Evolutionary conservation across 345 rosid genomes (phyloP), one percentile per base, ranked within the genome.

Genomic region (Microcos paniculata): DNA sequence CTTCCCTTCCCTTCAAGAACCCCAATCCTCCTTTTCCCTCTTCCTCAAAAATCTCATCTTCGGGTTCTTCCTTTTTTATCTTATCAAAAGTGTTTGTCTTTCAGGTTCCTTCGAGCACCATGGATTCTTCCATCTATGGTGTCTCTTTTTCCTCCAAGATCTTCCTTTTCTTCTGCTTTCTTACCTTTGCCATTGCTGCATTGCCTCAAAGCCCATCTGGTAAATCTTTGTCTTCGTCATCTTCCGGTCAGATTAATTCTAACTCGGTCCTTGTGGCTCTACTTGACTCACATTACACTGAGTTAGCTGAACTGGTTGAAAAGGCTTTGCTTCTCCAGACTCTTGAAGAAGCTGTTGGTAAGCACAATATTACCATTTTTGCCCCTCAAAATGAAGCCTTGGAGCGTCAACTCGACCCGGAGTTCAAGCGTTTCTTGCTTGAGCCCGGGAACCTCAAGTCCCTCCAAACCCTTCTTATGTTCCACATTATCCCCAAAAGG

Each of bases 231-330:
- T 69, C 77, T 19, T 68, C 85, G 1, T 62, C 81, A 0, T 62
- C 65, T 14, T n/a, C 88, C 0, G 76, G 79, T 74, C 94, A 86
- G 76, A 89, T 95, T 74, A 95, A 88, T 90, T 95, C 99, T 2
- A 95, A 93, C 77, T 95, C 98, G 0, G 90, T 95, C 70, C 92
- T 95, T n/a, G 97, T 95, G 2, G 98, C 98, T 33, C 96, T 95
- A 45, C 94, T 93, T 11, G 99, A 95, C 82, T 95, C 99, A 51
- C 98, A 88, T 85, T 95, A 93, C 81, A 93, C 98, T 1, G 98
- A 91, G 76, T 80, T 95, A 16, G 87, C 99, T 1, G 99, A 95
- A 71, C 92, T 93, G 3, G 90, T 93, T 0, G 99, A 95, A 65
- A 95, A 95, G 71, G 99, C 98, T 40, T 90, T 90, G 42, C 96